phyloP scores from a whole-genome alignment of 2,329 filamentous ascomycete species.

The Sclerotinia trifoliorum region DNA sequence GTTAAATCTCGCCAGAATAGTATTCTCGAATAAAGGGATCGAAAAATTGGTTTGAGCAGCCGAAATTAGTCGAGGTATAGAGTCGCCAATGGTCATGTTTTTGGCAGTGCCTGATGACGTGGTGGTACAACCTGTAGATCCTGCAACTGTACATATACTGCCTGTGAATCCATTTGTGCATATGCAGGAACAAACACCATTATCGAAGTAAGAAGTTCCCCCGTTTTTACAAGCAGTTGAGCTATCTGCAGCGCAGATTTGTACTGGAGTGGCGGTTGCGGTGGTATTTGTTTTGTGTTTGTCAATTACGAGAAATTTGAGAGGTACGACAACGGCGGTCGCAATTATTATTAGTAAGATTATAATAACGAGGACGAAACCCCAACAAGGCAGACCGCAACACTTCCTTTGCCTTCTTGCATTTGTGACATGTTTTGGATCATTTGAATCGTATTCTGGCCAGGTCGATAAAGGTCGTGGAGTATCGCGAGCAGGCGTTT shows the following conservation, averaged over 20 bases:
- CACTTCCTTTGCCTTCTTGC: slow-evolving; percentile 55
- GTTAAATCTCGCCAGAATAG: slow-evolving; percentile 75
- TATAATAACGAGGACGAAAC: slow-evolving; percentile 65
- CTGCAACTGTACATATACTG: slow-evolving; percentile 52
- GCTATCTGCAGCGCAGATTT: slow-evolving; percentile 57
- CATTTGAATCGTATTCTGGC: slow-evolving; percentile 40
- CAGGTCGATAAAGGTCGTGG: slow-evolving; percentile 40
- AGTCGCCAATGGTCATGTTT: slow-evolving; percentile 78
- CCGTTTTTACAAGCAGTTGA: slow-evolving; percentile 69
- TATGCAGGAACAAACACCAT: slow-evolving; percentile 75
- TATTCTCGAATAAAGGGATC: slow-evolving; percentile 68
- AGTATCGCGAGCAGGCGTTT: slow-evolving; percentile 43
- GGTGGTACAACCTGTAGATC: slow-evolving; percentile 56
- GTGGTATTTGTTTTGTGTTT: slow-evolving; percentile 42
- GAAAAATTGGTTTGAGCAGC: slow-evolving; percentile 67
- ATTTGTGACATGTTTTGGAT: neutral
- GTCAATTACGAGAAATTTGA: slow-evolving; percentile 62
- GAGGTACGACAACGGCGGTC: slow-evolving; percentile 78
- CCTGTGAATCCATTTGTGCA: slow-evolving; percentile 87
- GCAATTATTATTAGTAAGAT: slow-evolving; percentile 70
- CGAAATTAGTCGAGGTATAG: slow-evolving; percentile 71
- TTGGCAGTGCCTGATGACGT: slow-evolving; percentile 43
- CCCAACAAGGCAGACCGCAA: slow-evolving; percentile 82
- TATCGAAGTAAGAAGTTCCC: slow-evolving; percentile 69
- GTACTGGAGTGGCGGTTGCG: slow-evolving; percentile 23